These are phyloP conservation scores for Suillus spraguei DNA, from an alignment of 768 basidiomycete species.

Conservation along the genomic window DNA sequence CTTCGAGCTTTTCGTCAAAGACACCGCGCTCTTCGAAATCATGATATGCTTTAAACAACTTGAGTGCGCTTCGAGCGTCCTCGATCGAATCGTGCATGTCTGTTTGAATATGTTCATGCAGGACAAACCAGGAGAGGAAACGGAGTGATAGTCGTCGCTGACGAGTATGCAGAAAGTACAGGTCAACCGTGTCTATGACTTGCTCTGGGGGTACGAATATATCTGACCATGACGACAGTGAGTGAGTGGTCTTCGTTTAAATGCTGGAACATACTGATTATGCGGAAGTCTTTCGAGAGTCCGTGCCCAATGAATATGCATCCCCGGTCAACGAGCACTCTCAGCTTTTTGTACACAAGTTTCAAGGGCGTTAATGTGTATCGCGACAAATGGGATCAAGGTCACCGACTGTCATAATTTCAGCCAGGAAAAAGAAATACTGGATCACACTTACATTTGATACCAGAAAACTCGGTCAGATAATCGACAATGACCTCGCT, in stretches of 20 bases:
- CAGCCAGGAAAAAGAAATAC: conserved; percentile 9
- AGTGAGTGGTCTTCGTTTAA: not conserved
- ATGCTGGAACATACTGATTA: conserved; percentile 75
- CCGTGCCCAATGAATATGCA: conserved; percentile 99
- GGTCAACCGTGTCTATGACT: conserved; percentile 95
- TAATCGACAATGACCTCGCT: conserved; percentile 96
- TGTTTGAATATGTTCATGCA: conserved; percentile 89
- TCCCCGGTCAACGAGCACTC: conserved; percentile 89
- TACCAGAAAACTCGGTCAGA: conserved; percentile 95
- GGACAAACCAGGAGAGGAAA: conserved; percentile 93
- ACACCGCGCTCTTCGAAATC: conserved; percentile 71
- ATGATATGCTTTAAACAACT: conserved; percentile 81
- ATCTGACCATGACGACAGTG: conserved; percentile 48
- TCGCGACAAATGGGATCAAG: conserved; percentile 82
- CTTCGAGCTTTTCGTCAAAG: conserved; percentile 89
- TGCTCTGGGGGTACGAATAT: conserved; percentile 95
- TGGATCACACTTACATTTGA: conserved; percentile 66
- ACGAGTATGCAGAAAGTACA: conserved; percentile 83
- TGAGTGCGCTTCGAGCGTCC: conserved; percentile 85
- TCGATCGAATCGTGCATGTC: conserved; percentile 99
- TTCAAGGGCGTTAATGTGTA: conserved; percentile 95
- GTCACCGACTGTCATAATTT: conserved; percentile 71
- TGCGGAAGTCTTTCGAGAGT: conserved; percentile 95
- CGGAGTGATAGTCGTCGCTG: conserved; percentile 89
- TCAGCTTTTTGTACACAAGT: conserved; percentile 97